Base-by-base conservation (phyloP, 1,139 yeast genomes). In the Saccharomyces uvarum region DNA sequence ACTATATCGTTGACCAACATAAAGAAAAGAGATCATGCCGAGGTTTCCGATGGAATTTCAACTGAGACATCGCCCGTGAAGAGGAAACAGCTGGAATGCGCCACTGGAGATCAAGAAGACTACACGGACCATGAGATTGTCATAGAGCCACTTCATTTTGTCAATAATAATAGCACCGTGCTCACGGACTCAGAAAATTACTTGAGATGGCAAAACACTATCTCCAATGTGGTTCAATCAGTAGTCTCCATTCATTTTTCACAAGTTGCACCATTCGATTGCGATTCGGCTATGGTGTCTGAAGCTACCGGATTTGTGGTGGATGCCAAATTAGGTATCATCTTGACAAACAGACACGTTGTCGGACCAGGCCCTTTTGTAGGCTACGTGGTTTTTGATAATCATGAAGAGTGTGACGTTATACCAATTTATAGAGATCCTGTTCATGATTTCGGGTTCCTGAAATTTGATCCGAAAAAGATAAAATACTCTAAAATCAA, bases 301-400 rank as follows among this genome's bases (percentile, higher is more conserved):
- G 96, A 90, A 69, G 97, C 97, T 16, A 88, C 97, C 1, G 98
- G 97, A 5, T 90, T 91, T 69, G 89, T 91, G n/a, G 97, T 91
- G 11, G 97, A 91, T 69, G 78, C 91, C 2, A 75, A 78, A 54
- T 71, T 81, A 47, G 98, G 98, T 8, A 79, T 89, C 59, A 89
- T 91, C 57, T 77, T 91, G 67, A 91, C 97, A 13, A 91, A 91
- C 72, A 80, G 97, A 69, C 97, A 90, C 68, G 97, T 90, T 49
- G 96, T 90, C 47, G 96, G 97, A 1, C 90, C 96, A 0, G 97
- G 97, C 8, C 97, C 97, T 1, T 89, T 91, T 67, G 80, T 83
- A 49, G 97, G 97, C 0, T 88, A 86, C 65, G 96, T 89, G 0
- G 91, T 91, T 1, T 90, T 90, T 67, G 96, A 91, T 68, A 91